Base-by-base conservation (phyloP, 169 alveolate species). In the Cryptosporidium sp. region DNA sequence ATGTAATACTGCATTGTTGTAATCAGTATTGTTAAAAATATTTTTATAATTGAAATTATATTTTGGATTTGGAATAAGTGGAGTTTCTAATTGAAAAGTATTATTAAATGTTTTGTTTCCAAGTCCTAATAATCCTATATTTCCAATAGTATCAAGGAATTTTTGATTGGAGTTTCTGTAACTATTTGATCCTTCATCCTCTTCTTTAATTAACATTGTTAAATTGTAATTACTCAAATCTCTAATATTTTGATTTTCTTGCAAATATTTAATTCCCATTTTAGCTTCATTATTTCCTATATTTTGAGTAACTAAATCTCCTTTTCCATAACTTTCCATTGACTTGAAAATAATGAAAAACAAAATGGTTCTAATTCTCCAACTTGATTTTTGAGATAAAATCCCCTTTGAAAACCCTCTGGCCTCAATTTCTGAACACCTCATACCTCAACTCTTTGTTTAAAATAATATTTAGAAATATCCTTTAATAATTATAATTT, bases 291-390 rank as follows among this genome's bases (percentile, higher is more conserved):
- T 31, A n/a, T 23, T 60, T 60, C 0, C 31, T 18, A 26, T 60
- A 21, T 21, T 26, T 60, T 31, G 18, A 60, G 23, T 10, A 21
- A 60, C n/a, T 12, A 60, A 8, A 9, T 60, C 37, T 31, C 16
- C 69, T 18, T 10, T 60, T 31, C 33, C 26, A n/a, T 60, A 12
- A 26, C 69, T 21, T 14, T 48, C 56, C 0, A 60, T 26, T 26
- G 69, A 60, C 23, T 60, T 60, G 3, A 60, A 31, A 26, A 60
- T 10, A 12, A 60, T 26, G 9, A 60, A 60, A 60, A 60, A 7
- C n/a, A 60, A 60, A 26, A 60, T n/a, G 6, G 23, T 60, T 7
- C 14, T 60, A 60, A 60, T 60, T 60, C 31, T 60, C 69, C 69
- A 60, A 21, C 23, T 60, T 18, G 37, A 60, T 31, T 48, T 48